Evolutionary conservation across 2,329 filamentous ascomycete genomes (phyloP).

Genomic region (Fusarium dlaminii): DNA sequence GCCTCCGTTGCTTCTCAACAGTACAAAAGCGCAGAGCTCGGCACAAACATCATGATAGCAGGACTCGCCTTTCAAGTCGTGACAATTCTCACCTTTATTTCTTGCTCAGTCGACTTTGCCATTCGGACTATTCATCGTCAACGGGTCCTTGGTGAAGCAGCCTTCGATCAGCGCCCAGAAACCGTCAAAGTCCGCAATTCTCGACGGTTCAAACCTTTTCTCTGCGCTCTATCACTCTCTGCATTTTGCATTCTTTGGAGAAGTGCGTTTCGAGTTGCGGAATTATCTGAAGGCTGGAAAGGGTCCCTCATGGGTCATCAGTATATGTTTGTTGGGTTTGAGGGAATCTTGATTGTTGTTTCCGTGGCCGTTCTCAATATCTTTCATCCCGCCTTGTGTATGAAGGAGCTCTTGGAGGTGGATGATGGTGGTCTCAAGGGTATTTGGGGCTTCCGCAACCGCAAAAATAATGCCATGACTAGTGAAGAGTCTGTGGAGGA

Average conservation of each 20-base stretch:
- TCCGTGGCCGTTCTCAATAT: conserved; percentile 57
- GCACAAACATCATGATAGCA: conserved; percentile 72
- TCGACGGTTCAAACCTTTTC: conserved; percentile 61
- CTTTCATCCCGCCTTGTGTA: conserved; percentile 45
- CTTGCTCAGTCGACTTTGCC: conserved; percentile 60
- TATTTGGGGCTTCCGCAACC: conserved; percentile 40
- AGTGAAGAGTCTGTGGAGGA: conserved; percentile 23
- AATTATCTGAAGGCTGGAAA: conserved; percentile 71
- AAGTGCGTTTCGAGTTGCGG: conserved; percentile 71
- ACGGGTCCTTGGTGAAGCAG: conserved; percentile 46
- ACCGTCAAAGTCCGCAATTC: conserved; percentile 52
- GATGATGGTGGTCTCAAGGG: conserved; percentile 41
- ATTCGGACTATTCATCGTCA: conserved; percentile 51
- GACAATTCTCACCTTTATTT: conserved; percentile 64
- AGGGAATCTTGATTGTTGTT: conserved; percentile 62
- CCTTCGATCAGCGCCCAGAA: conserved; percentile 52
- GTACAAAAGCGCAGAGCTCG: conserved; percentile 47
- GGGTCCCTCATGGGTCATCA: conserved; percentile 66
- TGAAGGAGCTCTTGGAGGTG: conserved; percentile 42
- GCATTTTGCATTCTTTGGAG: conserved; percentile 72
- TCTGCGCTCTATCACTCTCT: conserved; percentile 63
- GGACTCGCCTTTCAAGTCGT: conserved; percentile 70
- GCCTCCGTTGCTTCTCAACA: conserved; percentile 55
- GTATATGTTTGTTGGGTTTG: conserved; percentile 66
- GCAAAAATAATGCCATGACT: conserved; percentile 2